Conservation (phyloP, 345 rosid species). For the Gossypium australe region DNA sequence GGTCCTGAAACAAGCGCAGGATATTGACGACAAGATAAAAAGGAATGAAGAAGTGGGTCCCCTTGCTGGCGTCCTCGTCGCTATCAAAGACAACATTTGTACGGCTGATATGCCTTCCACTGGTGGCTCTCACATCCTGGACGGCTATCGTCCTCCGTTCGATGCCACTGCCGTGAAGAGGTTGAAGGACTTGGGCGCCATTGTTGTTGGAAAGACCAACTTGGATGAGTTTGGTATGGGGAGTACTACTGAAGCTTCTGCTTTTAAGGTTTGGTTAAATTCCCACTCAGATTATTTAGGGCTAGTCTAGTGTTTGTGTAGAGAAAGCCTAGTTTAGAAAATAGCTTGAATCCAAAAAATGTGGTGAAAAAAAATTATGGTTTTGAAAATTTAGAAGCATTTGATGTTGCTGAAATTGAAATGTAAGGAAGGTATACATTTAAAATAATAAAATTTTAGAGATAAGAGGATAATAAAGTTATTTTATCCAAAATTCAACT, state of each 20-base stretch:
- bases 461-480: not conserved
- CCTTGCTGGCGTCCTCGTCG: slow-evolving; percentile 75
- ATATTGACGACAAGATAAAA: slow-evolving; percentile 42
- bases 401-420: no score
- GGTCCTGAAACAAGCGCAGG: slow-evolving; percentile 47
- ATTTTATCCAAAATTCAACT: not conserved
- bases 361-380: not conserved
- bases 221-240: slow-evolving; percentile 97
- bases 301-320: not conserved
- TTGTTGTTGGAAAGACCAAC: slow-evolving; percentile 86
- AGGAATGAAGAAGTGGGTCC: slow-evolving; percentile 63
- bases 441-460: not conserved
- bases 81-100: slow-evolving; percentile 81
- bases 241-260: slow-evolving; percentile 82
- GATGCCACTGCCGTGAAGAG: slow-evolving; percentile 76
- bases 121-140: slow-evolving; percentile 69
- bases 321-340: no score
- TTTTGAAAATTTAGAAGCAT: not conserved
- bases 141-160: slow-evolving; percentile 65
- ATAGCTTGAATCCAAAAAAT: not conserved
- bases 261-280: slow-evolving; percentile 52
- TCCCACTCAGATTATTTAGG: slow-evolving; percentile 20
- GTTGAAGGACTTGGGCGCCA: slow-evolving; percentile 61
- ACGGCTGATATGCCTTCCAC: slow-evolving; percentile 88
- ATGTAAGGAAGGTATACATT: no score